A percentile compares a stretch with the other conserved stretches of the same genome.
Evolutionary conservation across 2,329 filamentous ascomycete genomes (phyloP).

Genomic region (Epichloe hybrida): DNA sequence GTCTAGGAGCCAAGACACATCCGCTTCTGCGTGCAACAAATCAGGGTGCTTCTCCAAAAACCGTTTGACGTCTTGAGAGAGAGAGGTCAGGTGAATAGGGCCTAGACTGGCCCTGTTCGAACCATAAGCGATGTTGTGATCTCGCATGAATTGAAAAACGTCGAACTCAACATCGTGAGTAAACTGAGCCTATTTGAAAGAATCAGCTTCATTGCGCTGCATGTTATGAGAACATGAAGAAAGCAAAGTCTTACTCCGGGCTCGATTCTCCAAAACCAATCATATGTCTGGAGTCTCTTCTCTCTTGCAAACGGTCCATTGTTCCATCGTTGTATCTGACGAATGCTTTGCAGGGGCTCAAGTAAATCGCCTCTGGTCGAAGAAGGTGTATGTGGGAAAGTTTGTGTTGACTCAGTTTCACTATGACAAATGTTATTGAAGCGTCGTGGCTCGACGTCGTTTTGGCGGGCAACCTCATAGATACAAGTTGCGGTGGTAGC

Average conservation of each 20-base stretch:
- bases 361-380: conserved; percentile 23
- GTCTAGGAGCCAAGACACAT: conserved; percentile 33
- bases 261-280: conserved; percentile 49
- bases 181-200: conserved; percentile 31
- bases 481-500: conserved; percentile 57
- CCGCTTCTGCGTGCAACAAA: conserved; percentile 32
- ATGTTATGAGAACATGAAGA: background rate
- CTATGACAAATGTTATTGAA: background rate
- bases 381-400: background rate
- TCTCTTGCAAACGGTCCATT: conserved; percentile 72
- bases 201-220: background rate
- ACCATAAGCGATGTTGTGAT: conserved; percentile 69
- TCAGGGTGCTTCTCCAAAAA: conserved; percentile 33
- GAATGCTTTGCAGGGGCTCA: conserved; percentile 51
- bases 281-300: conserved; percentile 47
- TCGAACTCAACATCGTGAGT: conserved; percentile 61
- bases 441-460: conserved; percentile 49
- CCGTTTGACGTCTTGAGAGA: conserved; percentile 31
- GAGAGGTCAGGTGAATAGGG: conserved; percentile 26
- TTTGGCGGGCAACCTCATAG: conserved; percentile 60
- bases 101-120: conserved; percentile 39
- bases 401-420: conserved; percentile 1
- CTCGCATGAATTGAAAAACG: conserved; percentile 73
- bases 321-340: conserved; percentile 74
- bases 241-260: conserved; percentile 35